phyloP scores from a whole-genome alignment of 306 rosid species.

The Lagenaria siceraria region DNA sequence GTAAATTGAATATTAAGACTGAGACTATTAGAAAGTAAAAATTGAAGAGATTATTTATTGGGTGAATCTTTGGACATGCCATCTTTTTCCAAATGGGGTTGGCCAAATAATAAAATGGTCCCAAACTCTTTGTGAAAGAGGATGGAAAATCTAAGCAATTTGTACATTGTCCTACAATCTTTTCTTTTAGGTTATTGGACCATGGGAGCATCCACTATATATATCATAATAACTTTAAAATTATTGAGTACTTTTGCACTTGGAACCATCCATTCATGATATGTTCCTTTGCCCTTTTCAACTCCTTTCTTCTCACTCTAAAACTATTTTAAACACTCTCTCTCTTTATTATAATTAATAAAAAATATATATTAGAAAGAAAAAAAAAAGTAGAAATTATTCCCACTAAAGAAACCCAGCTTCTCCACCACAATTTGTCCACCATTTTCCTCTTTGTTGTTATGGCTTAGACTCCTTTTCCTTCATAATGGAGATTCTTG shows the following conservation, averaged over 20 bases:
- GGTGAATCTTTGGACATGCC: background rate
- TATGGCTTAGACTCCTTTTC: background rate
- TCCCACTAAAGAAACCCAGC: slow-evolving; percentile 7
- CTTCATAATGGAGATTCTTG: background rate
- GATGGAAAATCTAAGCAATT: background rate
- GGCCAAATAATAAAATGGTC: slow-evolving; percentile 2
- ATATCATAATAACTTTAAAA: background rate
- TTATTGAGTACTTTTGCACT: slow-evolving; percentile 1
- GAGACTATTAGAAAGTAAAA: too few species aligned
- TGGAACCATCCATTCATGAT: slow-evolving; percentile 2
- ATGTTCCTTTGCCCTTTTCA: background rate
- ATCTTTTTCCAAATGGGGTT: background rate
- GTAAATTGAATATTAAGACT: too few species aligned
- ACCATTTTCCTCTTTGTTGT: background rate
- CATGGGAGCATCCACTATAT: background rate
- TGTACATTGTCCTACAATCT: slow-evolving; percentile 1
- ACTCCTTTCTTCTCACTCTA: background rate
- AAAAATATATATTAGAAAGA: too few species aligned
- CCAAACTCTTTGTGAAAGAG: background rate
- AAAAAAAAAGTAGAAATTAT: background rate
- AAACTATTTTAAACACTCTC: background rate
- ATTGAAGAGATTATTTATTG: background rate
- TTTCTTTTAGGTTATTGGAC: background rate
- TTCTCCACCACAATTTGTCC: slow-evolving; percentile 8
- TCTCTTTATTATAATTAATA: too few species aligned